Evolutionary conservation across 2,329 filamentous ascomycete species (phyloP), one percentile per base, ranked within the genome.

Genomic region (Fusarium protoensiforme): DNA sequence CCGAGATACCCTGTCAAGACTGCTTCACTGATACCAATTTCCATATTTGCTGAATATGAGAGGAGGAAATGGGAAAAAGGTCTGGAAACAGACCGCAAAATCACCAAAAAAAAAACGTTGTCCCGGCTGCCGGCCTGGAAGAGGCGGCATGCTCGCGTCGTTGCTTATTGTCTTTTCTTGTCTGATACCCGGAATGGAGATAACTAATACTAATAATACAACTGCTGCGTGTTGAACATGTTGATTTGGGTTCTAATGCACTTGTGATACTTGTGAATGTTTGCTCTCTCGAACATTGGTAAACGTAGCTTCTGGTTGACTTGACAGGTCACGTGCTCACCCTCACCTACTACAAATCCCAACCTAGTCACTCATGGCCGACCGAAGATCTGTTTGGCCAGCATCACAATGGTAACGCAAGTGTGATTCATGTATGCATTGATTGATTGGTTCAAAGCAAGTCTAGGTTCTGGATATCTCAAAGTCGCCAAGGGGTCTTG

Each of bases 1-100:
- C 82, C 84, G 84, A 87, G 86, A 87, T 87, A 87, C 86, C 86
- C 86, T 85, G 83, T 85, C 83, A 81, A 86, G 83, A 85, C 84
- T 86, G 84, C 83, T 83, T 83, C 80, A 80, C 78, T 83, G 82
- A 83, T 83, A 83, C 81, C 82, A 82, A 75, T 82, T 82, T 82
- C 74, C 74, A 81, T 79, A 79, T 74, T 74, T 73, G 51, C 71
- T 74, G 67, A 73, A 75, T 71, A 68, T 68, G 63, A 69, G 67
- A 62, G 66, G 71, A 61, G 46, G 63, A 71, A 57, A 70, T 67
- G 68, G 74, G 74, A 67, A 70, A 74, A 75, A 62, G 58, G 67
- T 64, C 69, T 61, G 67, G 51, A 35, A 41, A 75, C 53, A 20
- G 74, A 69, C 71, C 41, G 60, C 57, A 56, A 73, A 75, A 73